phyloP scores from a whole-genome alignment of 139 green algal genomes.

The Picochlorum sp. region DNA sequence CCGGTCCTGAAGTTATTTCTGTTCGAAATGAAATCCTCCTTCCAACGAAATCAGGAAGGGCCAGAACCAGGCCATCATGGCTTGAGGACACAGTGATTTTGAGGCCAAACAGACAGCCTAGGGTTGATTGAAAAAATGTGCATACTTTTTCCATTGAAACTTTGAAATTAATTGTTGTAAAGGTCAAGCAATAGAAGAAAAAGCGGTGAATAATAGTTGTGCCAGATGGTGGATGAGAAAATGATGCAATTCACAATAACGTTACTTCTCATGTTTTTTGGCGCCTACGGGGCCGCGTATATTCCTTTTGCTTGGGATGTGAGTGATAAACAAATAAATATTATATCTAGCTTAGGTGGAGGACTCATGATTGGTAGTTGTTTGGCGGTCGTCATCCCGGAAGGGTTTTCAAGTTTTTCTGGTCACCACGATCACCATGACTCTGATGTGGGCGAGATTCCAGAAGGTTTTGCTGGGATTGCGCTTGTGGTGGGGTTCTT shows the following conservation, averaged over 20 bases:
- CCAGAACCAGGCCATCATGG: too few relatives aligned
- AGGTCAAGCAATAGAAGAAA: not conserved
- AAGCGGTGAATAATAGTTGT: not conserved
- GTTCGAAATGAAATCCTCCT: too few relatives aligned
- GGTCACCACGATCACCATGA: constrained; percentile 13
- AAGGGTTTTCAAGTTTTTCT: constrained; percentile 33
- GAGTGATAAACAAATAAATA: constrained; percentile 17
- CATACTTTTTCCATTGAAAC: too few relatives aligned
- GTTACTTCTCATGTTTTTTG: constrained; percentile 33
- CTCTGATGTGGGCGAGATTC: not conserved
- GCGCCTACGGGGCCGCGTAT: constrained; percentile 13
- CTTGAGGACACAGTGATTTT: too few relatives aligned
- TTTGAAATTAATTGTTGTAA: not conserved
- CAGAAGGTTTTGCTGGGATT: constrained; percentile 24
- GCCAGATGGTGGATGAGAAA: not conserved
- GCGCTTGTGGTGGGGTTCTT: constrained; percentile 40
- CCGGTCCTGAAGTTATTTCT: too few relatives aligned
- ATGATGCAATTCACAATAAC: not conserved
- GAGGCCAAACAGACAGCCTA: too few relatives aligned
- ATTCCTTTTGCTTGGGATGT: constrained; percentile 17
- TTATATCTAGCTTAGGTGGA: constrained; percentile 28
- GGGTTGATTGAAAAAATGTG: too few relatives aligned
- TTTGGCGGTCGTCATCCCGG: constrained; percentile 39
- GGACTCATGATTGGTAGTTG: constrained; percentile 39
- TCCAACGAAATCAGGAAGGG: too few relatives aligned